These are phyloP conservation scores for Nicotiana knightiana DNA, from an alignment of 257 asterid genomes.

Conservation along the genomic window DNA sequence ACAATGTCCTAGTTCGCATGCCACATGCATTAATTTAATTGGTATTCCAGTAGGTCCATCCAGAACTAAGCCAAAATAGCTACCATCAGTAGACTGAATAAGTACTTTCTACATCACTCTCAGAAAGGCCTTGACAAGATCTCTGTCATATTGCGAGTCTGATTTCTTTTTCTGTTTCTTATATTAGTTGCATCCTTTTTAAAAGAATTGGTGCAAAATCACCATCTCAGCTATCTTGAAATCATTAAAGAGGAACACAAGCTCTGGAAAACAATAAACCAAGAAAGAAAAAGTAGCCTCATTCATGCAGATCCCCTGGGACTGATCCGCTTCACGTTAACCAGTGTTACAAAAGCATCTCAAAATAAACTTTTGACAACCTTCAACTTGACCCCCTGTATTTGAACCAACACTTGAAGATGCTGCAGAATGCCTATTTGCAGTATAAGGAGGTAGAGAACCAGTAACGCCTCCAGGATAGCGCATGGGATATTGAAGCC, in stretches of 20 bases:
- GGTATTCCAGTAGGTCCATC: background rate
- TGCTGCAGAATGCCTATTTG: constrained; percentile 64
- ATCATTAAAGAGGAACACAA: background rate
- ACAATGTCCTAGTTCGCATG: background rate
- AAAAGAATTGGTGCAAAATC: background rate
- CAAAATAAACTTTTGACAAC: constrained; percentile 28
- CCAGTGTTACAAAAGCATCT: background rate
- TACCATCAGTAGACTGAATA: background rate
- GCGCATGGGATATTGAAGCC: constrained; percentile 61
- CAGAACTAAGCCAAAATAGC: background rate
- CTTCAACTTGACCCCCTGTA: constrained; percentile 77
- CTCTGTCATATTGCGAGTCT: background rate
- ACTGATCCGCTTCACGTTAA: background rate
- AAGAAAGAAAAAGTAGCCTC: background rate
- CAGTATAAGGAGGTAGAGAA: constrained; percentile 47
- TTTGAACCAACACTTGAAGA: constrained; percentile 68
- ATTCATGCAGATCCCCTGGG: background rate
- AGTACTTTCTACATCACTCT: background rate
- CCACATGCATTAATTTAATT: background rate
- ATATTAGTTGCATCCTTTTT: background rate
- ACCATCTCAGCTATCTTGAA: background rate
- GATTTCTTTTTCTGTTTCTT: background rate
- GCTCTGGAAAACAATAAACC: background rate
- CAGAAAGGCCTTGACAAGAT: background rate
- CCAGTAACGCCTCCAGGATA: constrained; percentile 62